phyloP scores from a whole-genome alignment of 2,329 filamentous ascomycete species.

The Peltaster fructicola region DNA sequence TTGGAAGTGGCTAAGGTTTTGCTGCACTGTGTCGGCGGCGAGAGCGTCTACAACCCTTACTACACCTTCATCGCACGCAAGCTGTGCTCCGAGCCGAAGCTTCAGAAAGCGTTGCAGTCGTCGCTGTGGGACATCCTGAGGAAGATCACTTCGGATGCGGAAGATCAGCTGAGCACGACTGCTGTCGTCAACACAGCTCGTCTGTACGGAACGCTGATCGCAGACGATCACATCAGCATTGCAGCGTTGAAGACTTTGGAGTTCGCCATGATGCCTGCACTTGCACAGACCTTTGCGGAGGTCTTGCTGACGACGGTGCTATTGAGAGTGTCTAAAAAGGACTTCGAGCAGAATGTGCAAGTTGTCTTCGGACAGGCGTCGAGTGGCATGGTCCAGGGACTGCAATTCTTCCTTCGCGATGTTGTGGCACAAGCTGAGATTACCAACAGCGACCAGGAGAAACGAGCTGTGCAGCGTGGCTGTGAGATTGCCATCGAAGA shows the following conservation, averaged over 20 bases:
- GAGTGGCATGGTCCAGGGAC: constrained; percentile 50
- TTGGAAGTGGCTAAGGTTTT: constrained; percentile 76
- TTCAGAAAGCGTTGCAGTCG: constrained; percentile 75
- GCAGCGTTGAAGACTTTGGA: constrained; percentile 50
- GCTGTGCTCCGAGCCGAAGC: constrained; percentile 53
- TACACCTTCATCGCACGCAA: constrained; percentile 72
- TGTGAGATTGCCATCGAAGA: constrained; percentile 16
- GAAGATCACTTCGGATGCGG: constrained; percentile 57
- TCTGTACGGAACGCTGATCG: constrained; percentile 45
- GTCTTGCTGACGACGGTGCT: constrained; percentile 62
- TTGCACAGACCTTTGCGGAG: constrained; percentile 64
- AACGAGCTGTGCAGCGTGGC: constrained; percentile 30
- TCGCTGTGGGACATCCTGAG: constrained; percentile 74
- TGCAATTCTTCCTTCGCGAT: constrained; percentile 67
- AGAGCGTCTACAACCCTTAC: constrained; percentile 78
- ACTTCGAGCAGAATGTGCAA: constrained; percentile 40
- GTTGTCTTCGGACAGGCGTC: constrained; percentile 49
- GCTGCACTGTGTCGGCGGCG: constrained; percentile 69
- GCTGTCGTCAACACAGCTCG: constrained; percentile 51
- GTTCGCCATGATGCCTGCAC: constrained; percentile 57
- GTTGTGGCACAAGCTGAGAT: constrained; percentile 49
- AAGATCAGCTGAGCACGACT: constrained; percentile 33
- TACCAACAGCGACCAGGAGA: constrained; percentile 31
- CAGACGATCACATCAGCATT: constrained; percentile 41
- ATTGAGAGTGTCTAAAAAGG: constrained; percentile 30